phyloP scores from a whole-genome alignment of 1,284 basidiomycete genomes.

The Microstroma glucosiphilum region DNA sequence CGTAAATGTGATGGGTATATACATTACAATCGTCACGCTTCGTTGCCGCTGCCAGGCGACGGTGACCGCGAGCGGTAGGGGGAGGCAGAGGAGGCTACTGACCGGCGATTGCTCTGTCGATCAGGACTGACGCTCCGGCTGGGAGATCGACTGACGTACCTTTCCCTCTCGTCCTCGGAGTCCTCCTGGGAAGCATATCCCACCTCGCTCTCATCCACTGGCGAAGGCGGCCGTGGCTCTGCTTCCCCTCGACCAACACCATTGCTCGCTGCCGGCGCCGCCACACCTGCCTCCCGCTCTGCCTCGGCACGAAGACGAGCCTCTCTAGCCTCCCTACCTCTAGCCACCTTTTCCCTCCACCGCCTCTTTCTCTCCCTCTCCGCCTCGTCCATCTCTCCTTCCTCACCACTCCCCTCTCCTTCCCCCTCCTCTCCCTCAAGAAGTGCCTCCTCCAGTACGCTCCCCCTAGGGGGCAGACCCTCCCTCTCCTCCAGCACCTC shows the following conservation, averaged over 20 bases:
- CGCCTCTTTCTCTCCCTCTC: slow-evolving; percentile 15
- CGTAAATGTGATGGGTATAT: too few relatives aligned
- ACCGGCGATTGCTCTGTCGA: not conserved
- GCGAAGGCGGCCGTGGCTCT: slow-evolving; percentile 12
- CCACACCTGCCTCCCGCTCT: slow-evolving; percentile 15
- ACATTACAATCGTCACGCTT: too few relatives aligned
- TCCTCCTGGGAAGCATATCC: slow-evolving; percentile 3
- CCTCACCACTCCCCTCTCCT: slow-evolving; percentile 11
- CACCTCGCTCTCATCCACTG: slow-evolving; percentile 15
- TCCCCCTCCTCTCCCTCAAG: slow-evolving; percentile 39
- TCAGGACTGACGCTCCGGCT: not conserved
- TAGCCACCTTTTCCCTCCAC: slow-evolving; percentile 5
- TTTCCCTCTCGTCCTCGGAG: not conserved
- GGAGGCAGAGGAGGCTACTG: too few relatives aligned
- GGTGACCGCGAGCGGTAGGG: too few relatives aligned
- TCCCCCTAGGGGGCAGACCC: slow-evolving; percentile 62
- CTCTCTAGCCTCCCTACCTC: slow-evolving; percentile 1
- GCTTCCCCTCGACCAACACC: slow-evolving; percentile 2
- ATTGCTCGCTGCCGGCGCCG: slow-evolving; percentile 20
- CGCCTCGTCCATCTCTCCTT: slow-evolving; percentile 20
- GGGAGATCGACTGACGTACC: slow-evolving; percentile 6
- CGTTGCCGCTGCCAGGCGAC: too few relatives aligned
- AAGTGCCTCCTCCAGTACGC: slow-evolving; percentile 73
- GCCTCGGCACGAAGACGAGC: not conserved
- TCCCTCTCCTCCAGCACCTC: slow-evolving; percentile 64